Conservation (phyloP, 2,329 filamentous ascomycete genomes). For the Truncatella angustata region DNA sequence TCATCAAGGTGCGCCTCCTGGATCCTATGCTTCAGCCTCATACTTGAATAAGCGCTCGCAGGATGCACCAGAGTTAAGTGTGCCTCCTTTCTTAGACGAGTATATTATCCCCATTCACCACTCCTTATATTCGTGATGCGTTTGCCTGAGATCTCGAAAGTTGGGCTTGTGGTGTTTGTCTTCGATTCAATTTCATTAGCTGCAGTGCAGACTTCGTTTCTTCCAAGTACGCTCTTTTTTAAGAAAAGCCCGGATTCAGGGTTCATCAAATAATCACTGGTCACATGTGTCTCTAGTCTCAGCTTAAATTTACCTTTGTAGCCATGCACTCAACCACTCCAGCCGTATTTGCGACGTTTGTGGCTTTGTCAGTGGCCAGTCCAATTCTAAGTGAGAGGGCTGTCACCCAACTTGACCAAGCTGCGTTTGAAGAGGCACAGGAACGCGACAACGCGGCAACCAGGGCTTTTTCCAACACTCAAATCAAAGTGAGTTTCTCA, state of each 20-base stretch:
- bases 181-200: background rate
- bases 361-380: conserved; percentile 17
- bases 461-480: conserved; percentile 35
- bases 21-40: background rate
- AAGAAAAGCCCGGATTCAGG: background rate
- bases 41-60: background rate
- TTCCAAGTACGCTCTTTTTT: background rate
- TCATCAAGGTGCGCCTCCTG: conserved; percentile 14
- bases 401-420: conserved; percentile 34
- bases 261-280: background rate
- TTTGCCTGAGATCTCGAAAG: background rate
- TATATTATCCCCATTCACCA: no score
- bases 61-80: background rate
- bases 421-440: conserved; percentile 40
- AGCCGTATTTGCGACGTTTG: conserved; percentile 13
- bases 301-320: conserved; percentile 3
- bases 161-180: background rate
- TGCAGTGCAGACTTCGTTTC: background rate
- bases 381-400: conserved; percentile 20
- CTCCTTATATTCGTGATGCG: no score
- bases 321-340: background rate
- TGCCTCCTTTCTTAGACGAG: no score
- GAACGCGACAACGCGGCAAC: conserved; percentile 38
- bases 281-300: background rate
- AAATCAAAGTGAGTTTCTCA: conserved; percentile 31